Conservation (phyloP, 805 yeast genomes). For the Schwanniomyces pseudopolymorphus region DNA sequence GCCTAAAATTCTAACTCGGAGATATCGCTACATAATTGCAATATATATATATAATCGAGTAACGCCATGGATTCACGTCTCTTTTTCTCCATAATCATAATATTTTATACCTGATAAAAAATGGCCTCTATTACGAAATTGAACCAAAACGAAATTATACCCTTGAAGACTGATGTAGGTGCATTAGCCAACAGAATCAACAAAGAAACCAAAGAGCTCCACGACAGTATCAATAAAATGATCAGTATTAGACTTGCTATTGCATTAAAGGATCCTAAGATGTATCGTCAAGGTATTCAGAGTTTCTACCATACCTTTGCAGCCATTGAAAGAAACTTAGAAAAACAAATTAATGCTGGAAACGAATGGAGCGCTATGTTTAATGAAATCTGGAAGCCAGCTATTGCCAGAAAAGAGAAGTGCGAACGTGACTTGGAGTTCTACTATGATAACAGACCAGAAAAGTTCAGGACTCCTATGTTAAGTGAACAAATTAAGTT, state of each 20-base stretch:
- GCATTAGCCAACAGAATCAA: constrained; percentile 85
- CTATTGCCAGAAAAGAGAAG: constrained; percentile 58
- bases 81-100: background rate
- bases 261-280: constrained; percentile 71
- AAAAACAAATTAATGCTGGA: constrained; percentile 42
- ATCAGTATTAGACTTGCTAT: constrained; percentile 70
- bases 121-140: constrained; percentile 26
- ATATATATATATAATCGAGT: background rate
- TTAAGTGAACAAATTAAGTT: constrained; percentile 63
- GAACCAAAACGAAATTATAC: constrained; percentile 55
- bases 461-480: constrained; percentile 58
- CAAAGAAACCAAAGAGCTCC: constrained; percentile 60
- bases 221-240: constrained; percentile 66
- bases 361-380: constrained; percentile 48
- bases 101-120: background rate
- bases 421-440: constrained; percentile 64
- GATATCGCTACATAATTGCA: constrained; percentile 4
- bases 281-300: constrained; percentile 80
- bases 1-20: constrained; percentile 4
- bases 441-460: constrained; percentile 55
- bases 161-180: constrained; percentile 76
- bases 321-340: constrained; percentile 56
- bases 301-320: constrained; percentile 68
- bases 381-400: constrained; percentile 65
- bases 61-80: background rate